Evolutionary conservation across 352 stramenopile species (phyloP).

Genomic region (Pythium insidiosum): DNA sequence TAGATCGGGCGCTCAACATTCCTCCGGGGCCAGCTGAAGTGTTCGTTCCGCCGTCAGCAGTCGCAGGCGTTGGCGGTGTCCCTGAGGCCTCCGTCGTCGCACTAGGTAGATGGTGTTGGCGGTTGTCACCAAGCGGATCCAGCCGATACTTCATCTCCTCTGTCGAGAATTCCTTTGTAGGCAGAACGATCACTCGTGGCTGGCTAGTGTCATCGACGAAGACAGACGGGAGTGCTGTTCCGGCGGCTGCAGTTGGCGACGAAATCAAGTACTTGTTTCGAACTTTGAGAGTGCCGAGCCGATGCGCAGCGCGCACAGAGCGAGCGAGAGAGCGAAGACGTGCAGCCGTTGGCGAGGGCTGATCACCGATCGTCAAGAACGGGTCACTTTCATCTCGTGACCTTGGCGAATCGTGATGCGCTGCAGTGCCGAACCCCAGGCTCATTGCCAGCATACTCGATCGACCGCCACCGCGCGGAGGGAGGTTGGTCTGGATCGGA

Average conservation of each 20-base stretch:
- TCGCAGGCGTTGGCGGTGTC: background rate
- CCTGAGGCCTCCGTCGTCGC: constrained; percentile 1
- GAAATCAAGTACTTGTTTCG: constrained; percentile 35
- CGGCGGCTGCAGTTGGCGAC: constrained; percentile 11
- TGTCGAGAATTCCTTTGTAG: constrained; percentile 24
- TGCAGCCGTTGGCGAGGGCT: constrained; percentile 29
- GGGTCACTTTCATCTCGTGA: background rate
- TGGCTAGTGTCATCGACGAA: background rate
- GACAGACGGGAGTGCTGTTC: background rate
- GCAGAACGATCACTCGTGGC: constrained; percentile 12
- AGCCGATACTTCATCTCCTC: constrained; percentile 29
- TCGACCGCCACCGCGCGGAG: no score
- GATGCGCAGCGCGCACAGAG: constrained; percentile 43
- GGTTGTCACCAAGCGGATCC: constrained; percentile 13
- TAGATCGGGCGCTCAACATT: background rate
- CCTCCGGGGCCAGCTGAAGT: background rate
- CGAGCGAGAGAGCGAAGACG: constrained; percentile 36
- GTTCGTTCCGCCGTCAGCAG: background rate
- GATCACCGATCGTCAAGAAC: background rate
- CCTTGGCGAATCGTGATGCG: background rate
- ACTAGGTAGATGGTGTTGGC: background rate
- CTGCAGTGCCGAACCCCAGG: background rate
- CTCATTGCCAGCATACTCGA: background rate
- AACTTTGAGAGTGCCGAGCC: constrained; percentile 28
- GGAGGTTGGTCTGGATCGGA: no score